A percentile compares a stretch with the other conserved stretches of the same genome.
phyloP scores from a whole-genome alignment of 148 eudicot species.

The Chenopodium quinoa region DNA sequence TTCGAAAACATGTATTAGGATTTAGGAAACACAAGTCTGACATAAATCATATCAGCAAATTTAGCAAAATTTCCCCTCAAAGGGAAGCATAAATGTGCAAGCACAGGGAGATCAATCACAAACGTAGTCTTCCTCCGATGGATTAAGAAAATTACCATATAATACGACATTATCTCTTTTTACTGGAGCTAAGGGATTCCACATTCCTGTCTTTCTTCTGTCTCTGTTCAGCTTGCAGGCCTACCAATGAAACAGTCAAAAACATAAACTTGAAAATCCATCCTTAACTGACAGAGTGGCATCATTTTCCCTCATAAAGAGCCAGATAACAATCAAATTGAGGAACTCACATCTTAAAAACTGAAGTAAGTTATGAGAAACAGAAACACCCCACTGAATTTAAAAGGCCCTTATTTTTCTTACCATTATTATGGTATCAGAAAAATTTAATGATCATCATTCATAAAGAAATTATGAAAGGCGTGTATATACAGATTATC shows the following conservation, averaged over 20 bases:
- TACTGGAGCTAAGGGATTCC: constrained; percentile 17
- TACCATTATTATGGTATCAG: neutral
- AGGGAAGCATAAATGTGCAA: neutral
- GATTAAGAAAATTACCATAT: constrained; percentile 4
- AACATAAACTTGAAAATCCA: constrained; percentile 9
- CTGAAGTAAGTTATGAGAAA: neutral
- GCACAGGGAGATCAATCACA: neutral
- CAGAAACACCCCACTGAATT: neutral
- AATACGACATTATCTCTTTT: constrained; percentile 18
- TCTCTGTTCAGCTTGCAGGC: constrained; percentile 12
- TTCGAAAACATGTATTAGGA: neutral
- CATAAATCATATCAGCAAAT: constrained; percentile 5
- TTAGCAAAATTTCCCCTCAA: neutral
- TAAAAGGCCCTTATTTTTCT: neutral
- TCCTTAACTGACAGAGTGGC: neutral
- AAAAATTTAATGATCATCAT: neutral
- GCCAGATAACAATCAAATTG: neutral
- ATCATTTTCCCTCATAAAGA: neutral
- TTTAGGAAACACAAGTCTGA: neutral
- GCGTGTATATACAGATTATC: neutral
- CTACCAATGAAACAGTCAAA: constrained; percentile 23
- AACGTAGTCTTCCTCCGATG: neutral
- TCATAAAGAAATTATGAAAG: neutral
- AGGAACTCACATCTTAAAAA: neutral
- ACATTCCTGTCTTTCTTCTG: constrained; percentile 18